Conservation (phyloP, 1,284 basidiomycete genomes). For the Ganoderma lucidum region DNA sequence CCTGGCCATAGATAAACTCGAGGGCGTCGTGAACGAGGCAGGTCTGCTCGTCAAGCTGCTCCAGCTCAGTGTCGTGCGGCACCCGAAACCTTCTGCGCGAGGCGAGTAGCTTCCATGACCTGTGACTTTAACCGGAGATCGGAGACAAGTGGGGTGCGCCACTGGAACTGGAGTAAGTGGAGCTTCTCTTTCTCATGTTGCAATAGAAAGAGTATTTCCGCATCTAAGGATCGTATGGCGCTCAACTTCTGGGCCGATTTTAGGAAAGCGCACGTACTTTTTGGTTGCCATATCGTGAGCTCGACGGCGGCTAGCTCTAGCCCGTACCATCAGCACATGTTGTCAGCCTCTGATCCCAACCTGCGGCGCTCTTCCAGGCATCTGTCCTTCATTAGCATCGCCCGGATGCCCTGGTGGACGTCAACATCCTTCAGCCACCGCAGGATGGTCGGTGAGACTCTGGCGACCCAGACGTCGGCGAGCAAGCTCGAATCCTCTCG, state of each 20-base stretch:
- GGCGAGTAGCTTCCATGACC: conserved; percentile 8
- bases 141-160: conserved; percentile 28
- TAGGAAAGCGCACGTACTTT: conserved; percentile 16
- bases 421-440: conserved; percentile 45
- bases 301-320: conserved; percentile 31
- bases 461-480: conserved; percentile 50
- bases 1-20: neutral
- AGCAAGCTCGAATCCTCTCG: conserved; percentile 41
- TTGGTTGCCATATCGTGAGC: conserved; percentile 24
- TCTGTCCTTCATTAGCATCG: conserved; percentile 39
- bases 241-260: neutral
- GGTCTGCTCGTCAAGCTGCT: conserved; percentile 3
- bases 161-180: conserved; percentile 21
- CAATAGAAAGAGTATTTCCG: conserved; percentile 16
- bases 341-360: conserved; percentile 36
- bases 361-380: conserved; percentile 40
- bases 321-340: conserved; percentile 38
- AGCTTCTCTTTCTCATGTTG: conserved; percentile 16
- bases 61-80: neutral
- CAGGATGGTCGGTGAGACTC: conserved; percentile 30
- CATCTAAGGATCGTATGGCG: conserved; percentile 7
- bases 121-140: neutral
- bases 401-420: conserved; percentile 34
- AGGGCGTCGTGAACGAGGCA: neutral
- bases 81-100: neutral